These are phyloP conservation scores for Stevia rebaudiana DNA, from an alignment of 140 eudicot species.

Conservation along the genomic window DNA sequence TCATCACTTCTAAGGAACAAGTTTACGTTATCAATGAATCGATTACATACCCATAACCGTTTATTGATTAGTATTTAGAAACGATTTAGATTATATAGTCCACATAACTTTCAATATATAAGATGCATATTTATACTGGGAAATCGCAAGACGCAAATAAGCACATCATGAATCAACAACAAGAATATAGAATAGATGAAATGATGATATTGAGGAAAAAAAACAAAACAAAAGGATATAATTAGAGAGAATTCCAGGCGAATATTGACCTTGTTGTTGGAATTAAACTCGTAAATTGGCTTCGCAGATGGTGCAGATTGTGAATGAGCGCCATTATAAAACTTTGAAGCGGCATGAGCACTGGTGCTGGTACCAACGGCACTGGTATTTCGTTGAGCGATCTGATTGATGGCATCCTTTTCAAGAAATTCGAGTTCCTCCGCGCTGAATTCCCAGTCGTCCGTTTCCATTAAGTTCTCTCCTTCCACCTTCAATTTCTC, in stretches of 20 bases:
- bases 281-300: constrained; percentile 8
- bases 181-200: neutral
- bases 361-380: constrained; percentile 19
- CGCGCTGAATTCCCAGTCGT: constrained; percentile 59
- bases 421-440: constrained; percentile 62
- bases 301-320: constrained; percentile 23
- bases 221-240: neutral
- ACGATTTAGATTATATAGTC: neutral
- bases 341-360: constrained; percentile 11
- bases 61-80: neutral
- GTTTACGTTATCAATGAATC: neutral
- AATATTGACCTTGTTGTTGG: constrained; percentile 23
- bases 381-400: constrained; percentile 46
- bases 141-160: neutral
- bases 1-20: neutral
- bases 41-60: neutral
- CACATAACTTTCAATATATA: neutral
- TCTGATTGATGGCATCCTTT: constrained; percentile 50
- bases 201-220: neutral
- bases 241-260: neutral
- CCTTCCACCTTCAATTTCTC: neutral
- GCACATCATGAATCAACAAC: constrained; percentile 1
- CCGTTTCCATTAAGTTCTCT: constrained; percentile 24
- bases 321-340: constrained; percentile 7
- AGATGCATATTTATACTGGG: neutral